Evolutionary conservation across 1,284 basidiomycete genomes (phyloP), one percentile per base, ranked within the genome.

Genomic region (Meripilus lineatus): DNA sequence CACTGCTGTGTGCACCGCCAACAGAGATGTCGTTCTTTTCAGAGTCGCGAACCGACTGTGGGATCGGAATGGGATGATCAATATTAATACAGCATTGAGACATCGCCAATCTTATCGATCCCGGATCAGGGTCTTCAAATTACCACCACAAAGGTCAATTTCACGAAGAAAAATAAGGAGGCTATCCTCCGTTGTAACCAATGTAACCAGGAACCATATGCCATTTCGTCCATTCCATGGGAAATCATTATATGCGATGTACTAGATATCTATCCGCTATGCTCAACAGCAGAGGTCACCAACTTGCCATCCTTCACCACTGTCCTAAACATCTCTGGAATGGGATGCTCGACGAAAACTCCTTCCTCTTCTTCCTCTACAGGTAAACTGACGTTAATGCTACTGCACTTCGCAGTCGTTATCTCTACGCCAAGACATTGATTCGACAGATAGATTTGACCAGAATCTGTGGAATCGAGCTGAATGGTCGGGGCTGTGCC

Each of bases 241-340:
- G 14, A 32, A 14, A 32, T 26, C 26, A 32, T 38, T 14, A 30
- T 30, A 22, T 38, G 23, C n/a, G n/a, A n/a, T n/a, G n/a, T n/a
- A n/a, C n/a, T n/a, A n/a, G n/a, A n/a, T n/a, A n/a, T n/a, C 46
- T 58, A 94, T 28, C 89, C 91, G 52, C 74, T 70, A 62, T 96
- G 93, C 63, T 96, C 93, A n/a, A 96, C 87, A 37, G 94, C 80
- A 22, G 72, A 81, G 8, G 93, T 95, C 38, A 93, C 77, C 44
- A 96, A 68, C 64, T 89, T 95, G n/a, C 93, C 93, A 52, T 81
- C 70, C 60, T 80, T 72, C 17, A 99, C 72, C 38, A 80, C 77
- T 34, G 89, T 91, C 72, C 84, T 90, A 65, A 99, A 75, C 87
- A 98, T 98, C 69, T 99, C 96, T 1, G 96, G 96, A 30, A 99